Evolutionary conservation across 768 basidiomycete species (phyloP), one percentile per base, ranked within the genome.

Genomic region (Xerocomellus chrysenteron): DNA sequence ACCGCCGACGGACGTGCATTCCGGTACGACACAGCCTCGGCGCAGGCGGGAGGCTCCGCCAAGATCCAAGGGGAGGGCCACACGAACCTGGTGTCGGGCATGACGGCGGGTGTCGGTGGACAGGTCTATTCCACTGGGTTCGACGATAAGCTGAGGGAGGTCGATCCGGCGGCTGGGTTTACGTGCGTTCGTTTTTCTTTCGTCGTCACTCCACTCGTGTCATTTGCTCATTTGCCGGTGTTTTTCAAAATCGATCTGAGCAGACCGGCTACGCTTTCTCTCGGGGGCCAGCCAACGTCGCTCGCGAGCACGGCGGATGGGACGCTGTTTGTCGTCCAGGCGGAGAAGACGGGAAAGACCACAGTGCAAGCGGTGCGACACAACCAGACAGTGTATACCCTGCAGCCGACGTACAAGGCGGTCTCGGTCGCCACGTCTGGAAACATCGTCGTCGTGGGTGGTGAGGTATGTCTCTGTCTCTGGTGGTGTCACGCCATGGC

Each of bases 101-200:
- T 97, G 45, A 76, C 82, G 0, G 67, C 77, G 0, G 74, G 77
- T 11, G 63, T 73, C 0, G 66, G 70, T 9, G 83, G 81, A 28
- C 83, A 80, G 51, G 75, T 88, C 1, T 87, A 82, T 64, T 88
- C 88, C 21, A 74, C 84, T 16, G 94, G 90, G 13, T 94, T 83
- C 65, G 95, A 97, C 59, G 95, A 97, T 67, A 76, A 70, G 33
- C 74, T 93, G 4, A 78, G 86, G 44, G 90, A 92, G 65, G 82
- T 93, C 43, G 79, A 79, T 12, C 70, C 26, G 62, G 67, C 40
- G 2, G 24, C 40, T 35, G 74, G 73, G 19, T 72, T 56, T 54
- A 67, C 67, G 68, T 68, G 45, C 32, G 68, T 65, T 16, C 21
- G 1, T 72, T 21, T 71, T 68, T 24, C 40, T 6, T 21, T 56